Conservation (phyloP, 768 basidiomycete genomes). For the Auriscalpium vulgare region DNA sequence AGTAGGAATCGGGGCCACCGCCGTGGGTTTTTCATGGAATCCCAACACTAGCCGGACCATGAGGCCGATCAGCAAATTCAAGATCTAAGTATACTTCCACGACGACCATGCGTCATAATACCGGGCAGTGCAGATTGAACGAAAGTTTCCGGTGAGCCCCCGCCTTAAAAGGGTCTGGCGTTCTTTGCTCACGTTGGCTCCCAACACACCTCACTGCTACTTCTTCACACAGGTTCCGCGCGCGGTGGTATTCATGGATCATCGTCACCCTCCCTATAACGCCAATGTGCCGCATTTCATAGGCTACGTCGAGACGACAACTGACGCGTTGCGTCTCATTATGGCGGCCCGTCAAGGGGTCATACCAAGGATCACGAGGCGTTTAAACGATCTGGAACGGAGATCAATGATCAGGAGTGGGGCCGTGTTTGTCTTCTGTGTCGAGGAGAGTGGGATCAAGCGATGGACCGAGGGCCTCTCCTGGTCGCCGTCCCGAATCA, state of each 20-base stretch:
- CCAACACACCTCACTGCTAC: constrained; percentile 8
- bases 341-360: constrained; percentile 74
- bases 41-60: background rate
- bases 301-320: constrained; percentile 76
- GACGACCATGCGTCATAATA: background rate
- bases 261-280: constrained; percentile 7
- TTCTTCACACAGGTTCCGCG: background rate
- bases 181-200: constrained; percentile 4
- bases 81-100: background rate
- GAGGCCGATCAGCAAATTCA: background rate
- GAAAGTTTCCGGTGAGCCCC: constrained; percentile 7
- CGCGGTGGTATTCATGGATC: background rate
- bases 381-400: constrained; percentile 77
- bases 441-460: constrained; percentile 83
- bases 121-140: constrained; percentile 6
- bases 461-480: constrained; percentile 75
- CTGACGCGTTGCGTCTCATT: constrained; percentile 75
- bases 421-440: constrained; percentile 83
- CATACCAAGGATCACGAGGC: constrained; percentile 76
- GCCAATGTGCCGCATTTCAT: constrained; percentile 48
- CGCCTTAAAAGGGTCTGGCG: constrained; percentile 13
- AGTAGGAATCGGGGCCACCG: background rate
- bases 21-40: background rate
- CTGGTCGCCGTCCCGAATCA: constrained; percentile 81
- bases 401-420: constrained; percentile 41